Evolutionary conservation across 257 asterid genomes (phyloP).

Genomic region (Salvia hispanica): DNA sequence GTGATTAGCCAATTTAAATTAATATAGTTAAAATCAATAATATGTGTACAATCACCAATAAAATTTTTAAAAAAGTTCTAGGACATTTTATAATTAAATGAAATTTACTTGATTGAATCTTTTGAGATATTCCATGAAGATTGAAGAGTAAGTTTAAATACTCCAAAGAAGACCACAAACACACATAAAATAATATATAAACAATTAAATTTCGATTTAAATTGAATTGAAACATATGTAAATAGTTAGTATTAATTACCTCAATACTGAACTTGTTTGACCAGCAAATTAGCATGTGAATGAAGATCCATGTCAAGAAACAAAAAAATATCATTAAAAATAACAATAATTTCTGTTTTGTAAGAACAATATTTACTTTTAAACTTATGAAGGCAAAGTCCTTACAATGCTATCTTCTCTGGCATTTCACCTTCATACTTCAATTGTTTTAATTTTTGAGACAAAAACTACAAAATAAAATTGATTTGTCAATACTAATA

Average conservation of each 20-base stretch:
- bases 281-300: constrained; percentile 25
- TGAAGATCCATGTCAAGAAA: constrained; percentile 28
- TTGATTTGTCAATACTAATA: not conserved
- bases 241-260: constrained; percentile 39
- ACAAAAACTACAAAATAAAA: constrained; percentile 43
- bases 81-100: no score
- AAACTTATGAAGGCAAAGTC: not conserved
- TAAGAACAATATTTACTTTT: not conserved
- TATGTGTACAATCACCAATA: not conserved
- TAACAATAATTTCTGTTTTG: not conserved
- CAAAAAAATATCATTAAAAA: constrained; percentile 1
- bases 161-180: not conserved
- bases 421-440: constrained; percentile 59
- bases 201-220: not conserved
- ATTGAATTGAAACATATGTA: not conserved
- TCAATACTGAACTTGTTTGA: constrained; percentile 49
- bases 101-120: no score
- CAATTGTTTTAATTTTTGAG: constrained; percentile 49
- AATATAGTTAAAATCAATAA: not conserved
- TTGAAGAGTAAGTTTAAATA: not conserved
- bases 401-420: constrained; percentile 57
- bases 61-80: no score
- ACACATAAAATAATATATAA: not conserved
- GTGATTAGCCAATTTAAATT: not conserved
- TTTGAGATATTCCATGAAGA: no score